Percentiles rank a stretch among this genome's conserved stretches.
phyloP scores from a whole-genome alignment of 2,329 filamentous ascomycete genomes.

The Fusarium albidum region DNA sequence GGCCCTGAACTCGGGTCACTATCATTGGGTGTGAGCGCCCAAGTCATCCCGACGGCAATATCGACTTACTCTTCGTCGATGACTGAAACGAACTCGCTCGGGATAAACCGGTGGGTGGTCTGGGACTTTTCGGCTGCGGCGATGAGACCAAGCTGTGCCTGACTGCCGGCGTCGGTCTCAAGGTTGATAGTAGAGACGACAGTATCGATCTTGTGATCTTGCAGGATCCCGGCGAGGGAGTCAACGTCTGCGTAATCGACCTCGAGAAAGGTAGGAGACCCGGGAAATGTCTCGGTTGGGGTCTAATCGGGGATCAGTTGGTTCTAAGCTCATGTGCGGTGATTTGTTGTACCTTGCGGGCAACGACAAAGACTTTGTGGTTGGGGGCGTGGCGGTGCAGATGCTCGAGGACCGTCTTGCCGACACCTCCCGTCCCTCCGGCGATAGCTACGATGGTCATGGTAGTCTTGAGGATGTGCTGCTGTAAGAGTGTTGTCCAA shows the following conservation, averaged over 20 bases:
- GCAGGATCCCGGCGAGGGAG: not conserved
- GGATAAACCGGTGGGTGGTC: not conserved
- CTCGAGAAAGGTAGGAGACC: not conserved
- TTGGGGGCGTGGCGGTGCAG: not conserved
- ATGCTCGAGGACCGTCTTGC: not conserved
- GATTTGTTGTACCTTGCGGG: not conserved
- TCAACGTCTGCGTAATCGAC: not conserved
- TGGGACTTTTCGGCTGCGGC: not conserved
- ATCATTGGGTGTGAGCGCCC: not conserved
- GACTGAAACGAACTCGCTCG: not conserved
- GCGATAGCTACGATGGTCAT: too few species aligned
- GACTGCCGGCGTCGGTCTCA: not conserved
- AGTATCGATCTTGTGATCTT: not conserved
- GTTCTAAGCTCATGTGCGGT: not conserved
- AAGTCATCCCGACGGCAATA: not conserved
- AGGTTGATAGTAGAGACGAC: not conserved
- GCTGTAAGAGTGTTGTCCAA: too few species aligned
- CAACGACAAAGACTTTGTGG: not conserved
- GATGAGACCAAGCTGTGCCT: not conserved
- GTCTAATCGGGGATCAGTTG: not conserved
- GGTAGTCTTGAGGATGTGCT: too few species aligned
- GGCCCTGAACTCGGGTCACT: not conserved
- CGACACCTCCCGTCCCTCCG: too few species aligned
- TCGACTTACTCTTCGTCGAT: not conserved
- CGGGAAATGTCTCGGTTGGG: not conserved